These are phyloP conservation scores for Talaromyces liani DNA, from an alignment of 495 filamentous ascomycete genomes.

Conservation along the genomic window DNA sequence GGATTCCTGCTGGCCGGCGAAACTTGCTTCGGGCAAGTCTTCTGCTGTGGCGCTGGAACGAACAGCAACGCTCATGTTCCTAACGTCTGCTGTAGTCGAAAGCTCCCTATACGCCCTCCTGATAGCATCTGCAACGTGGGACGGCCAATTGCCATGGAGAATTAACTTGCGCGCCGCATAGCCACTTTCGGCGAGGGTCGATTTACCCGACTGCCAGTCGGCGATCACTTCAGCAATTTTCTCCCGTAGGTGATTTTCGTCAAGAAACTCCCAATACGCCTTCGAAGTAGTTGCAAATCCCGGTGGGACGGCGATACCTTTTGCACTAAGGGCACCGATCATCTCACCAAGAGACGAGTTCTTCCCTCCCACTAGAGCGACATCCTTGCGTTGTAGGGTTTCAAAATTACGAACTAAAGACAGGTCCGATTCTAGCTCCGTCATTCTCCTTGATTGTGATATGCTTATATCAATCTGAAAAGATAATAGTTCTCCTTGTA, in stretches of 20 bases:
- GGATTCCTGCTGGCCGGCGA: conserved; percentile 29
- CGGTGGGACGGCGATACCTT: conserved; percentile 24
- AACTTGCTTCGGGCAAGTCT: conserved; percentile 30
- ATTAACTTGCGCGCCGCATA: too few relatives aligned
- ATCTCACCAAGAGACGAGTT: conserved; percentile 32
- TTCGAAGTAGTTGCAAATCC: conserved; percentile 26
- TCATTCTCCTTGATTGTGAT: too few relatives aligned
- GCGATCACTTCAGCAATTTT: conserved; percentile 10
- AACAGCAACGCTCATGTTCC: conserved; percentile 20
- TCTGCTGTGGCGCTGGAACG: conserved; percentile 31
- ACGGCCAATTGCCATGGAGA: too few relatives aligned
- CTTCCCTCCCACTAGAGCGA: conserved; percentile 24
- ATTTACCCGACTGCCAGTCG: too few relatives aligned
- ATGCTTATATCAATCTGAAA: too few relatives aligned
- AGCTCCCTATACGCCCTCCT: too few relatives aligned
- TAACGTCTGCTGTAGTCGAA: conserved; percentile 1
- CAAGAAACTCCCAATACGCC: conserved; percentile 24
- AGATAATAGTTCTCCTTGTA: too few relatives aligned
- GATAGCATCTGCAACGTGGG: too few relatives aligned
- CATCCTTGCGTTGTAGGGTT: conserved; percentile 15
- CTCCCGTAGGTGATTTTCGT: conserved; percentile 21
- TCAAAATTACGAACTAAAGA: conserved; percentile 14
- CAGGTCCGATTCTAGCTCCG: background rate
- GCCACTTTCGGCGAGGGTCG: too few relatives aligned
- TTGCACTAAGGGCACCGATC: conserved; percentile 15